Base-by-base conservation (phyloP, 2,329 filamentous ascomycete genomes). In the Graphilbum sp. region DNA sequence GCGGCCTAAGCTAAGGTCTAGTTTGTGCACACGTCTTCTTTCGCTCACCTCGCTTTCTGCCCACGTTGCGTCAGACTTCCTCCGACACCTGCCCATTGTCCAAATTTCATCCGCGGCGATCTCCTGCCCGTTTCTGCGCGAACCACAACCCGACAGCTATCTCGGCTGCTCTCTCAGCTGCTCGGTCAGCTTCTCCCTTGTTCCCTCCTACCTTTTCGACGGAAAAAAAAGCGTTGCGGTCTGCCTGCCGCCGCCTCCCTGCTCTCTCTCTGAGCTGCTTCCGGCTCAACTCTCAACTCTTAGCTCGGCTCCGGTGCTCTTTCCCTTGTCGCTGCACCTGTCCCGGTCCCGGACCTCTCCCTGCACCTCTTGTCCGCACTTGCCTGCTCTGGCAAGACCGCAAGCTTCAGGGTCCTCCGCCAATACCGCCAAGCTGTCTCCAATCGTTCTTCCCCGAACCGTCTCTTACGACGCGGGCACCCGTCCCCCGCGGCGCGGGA, bases 401-500 rank as follows among this genome's bases (percentile, higher is more conserved):
- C 5, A 12, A 13, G 27, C 27, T n/a, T 5, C 27, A 10, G 27
- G 11, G 5, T 5, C 8, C 13, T 9, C 27, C 15, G 27, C 13
- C 27, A 29, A 29, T 29, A 88, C 84, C 84, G 83, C 79, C 83
- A 92, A 93, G 67, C 78, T 92, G 84, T 83, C 87, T 59, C 79
- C 72, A 66, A 69, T 90, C 62, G 70, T 93, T 54, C 73, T 92
- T 54, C 79, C 83, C 60, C 83, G 84, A 59, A 85, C 83, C 68
- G 79, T 90, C 69, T 86, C 84, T 61, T 92, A 90, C 72, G 80
- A 86, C 68, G 79, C 78, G 67, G 79, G 79, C 63, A 74, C 77
- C 51, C 79, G 82, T 50, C 65, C 69, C 57, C 69, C 72, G 53
- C 66, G 69, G 56, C 69, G 75, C 62, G 68, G 76, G 69, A 62